These are phyloP conservation scores for Vinca minor DNA, from an alignment of 257 asterid genomes.

Conservation along the genomic window DNA sequence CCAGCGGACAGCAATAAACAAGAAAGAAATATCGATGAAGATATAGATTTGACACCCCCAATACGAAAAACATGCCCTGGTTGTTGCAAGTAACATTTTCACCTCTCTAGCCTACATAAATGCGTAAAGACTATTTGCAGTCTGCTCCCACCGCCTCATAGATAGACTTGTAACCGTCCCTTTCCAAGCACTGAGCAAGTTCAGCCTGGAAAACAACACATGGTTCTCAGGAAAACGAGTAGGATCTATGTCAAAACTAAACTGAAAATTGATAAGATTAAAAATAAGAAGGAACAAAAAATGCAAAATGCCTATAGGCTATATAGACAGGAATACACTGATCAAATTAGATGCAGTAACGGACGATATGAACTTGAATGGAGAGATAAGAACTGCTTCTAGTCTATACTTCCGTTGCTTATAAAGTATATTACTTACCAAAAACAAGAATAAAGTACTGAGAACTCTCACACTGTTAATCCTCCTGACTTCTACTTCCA, in stretches of 20 bases:
- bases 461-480: neutral
- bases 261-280: neutral
- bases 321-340: too few relatives aligned
- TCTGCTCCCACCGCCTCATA: conserved; percentile 85
- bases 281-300: too few relatives aligned
- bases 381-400: too few relatives aligned
- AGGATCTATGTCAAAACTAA: neutral
- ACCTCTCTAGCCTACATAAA: conserved; percentile 5
- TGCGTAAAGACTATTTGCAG: conserved; percentile 55
- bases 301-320: too few relatives aligned
- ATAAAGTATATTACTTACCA: neutral
- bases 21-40: neutral
- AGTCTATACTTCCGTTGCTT: neutral
- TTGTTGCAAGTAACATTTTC: too few relatives aligned
- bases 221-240: neutral
- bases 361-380: too few relatives aligned
- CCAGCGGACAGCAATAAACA: conserved; percentile 3
- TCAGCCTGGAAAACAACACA: conserved; percentile 49
- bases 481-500: neutral
- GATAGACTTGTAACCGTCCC: conserved; percentile 75
- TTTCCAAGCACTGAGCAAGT: conserved; percentile 71
- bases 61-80: neutral
- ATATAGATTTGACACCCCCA: neutral
- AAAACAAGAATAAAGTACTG: neutral
- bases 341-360: too few relatives aligned